Conservation (phyloP, 2,329 filamentous ascomycete species). For the Macrophomina phaseolina region DNA sequence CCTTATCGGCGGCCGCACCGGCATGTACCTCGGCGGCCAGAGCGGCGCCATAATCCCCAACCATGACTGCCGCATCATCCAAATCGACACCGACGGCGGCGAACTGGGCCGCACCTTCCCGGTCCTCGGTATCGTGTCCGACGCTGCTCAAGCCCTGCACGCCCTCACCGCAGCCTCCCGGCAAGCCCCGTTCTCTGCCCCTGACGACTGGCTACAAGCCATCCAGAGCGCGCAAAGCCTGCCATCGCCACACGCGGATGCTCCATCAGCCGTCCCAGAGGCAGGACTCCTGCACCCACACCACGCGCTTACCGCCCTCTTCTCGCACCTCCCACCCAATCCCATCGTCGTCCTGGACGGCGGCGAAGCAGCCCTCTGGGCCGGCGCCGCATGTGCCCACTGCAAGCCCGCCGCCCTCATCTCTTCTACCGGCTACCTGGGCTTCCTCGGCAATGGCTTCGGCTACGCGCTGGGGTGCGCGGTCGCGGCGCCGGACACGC, state of each 20-base stretch:
- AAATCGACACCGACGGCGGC: constrained; percentile 50
- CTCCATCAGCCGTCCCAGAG: fast-evolving
- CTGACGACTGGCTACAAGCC: constrained; percentile 35
- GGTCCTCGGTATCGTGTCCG: constrained; percentile 51
- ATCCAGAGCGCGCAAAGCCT: background rate
- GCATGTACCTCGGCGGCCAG: constrained; percentile 48
- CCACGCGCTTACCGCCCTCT: constrained; percentile 48
- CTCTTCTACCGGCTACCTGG: constrained; percentile 46
- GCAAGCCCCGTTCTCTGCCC: constrained; percentile 29
- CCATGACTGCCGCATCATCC: constrained; percentile 45
- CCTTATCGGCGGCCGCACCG: constrained; percentile 50
- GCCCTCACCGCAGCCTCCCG: constrained; percentile 35
- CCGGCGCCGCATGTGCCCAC: constrained; percentile 26
- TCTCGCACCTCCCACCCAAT: constrained; percentile 41
- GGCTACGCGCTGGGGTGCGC: constrained; percentile 53
- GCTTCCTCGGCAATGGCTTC: constrained; percentile 55
- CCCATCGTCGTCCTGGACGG: constrained; percentile 50
- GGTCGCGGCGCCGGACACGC: constrained; percentile 39
- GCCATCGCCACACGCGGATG: background rate
- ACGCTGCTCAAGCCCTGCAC: constrained; percentile 42
- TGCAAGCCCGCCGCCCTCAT: constrained; percentile 36
- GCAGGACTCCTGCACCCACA: constrained; percentile 47
- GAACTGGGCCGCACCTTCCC: constrained; percentile 52
- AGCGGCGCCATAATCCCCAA: constrained; percentile 48
- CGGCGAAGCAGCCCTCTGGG: constrained; percentile 48